Conservation (phyloP, 306 rosid genomes). For the Fagus crenata region DNA sequence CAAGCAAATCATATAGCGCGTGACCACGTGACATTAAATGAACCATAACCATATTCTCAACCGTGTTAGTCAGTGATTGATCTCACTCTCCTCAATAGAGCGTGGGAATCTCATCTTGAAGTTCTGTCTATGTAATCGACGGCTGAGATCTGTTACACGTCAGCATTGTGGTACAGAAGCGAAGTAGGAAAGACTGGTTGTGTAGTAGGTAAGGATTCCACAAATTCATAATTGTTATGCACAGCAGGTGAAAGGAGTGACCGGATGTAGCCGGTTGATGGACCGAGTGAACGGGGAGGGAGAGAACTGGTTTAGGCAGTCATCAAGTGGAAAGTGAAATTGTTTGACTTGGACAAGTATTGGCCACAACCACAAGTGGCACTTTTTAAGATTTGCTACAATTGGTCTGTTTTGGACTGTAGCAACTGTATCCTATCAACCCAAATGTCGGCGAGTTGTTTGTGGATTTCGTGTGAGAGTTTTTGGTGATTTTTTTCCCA, state of each 20-base stretch:
- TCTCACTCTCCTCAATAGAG: not conserved
- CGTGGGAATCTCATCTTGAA: not conserved
- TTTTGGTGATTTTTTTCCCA: no score
- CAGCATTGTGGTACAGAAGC: not conserved
- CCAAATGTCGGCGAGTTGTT: slow-evolving; percentile 50
- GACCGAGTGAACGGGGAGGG: not conserved
- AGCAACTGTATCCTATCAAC: slow-evolving; percentile 26
- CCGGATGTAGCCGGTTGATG: slow-evolving; percentile 33
- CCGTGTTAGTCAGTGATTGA: not conserved
- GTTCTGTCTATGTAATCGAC: not conserved
- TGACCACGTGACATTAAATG: not conserved
- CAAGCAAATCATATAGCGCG: not conserved
- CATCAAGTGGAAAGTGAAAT: slow-evolving; percentile 27
- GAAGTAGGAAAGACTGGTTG: slow-evolving; percentile 10
- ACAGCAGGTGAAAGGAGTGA: slow-evolving; percentile 9
- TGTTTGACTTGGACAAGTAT: slow-evolving; percentile 43
- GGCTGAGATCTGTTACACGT: slow-evolving; percentile 22
- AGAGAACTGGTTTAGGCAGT: slow-evolving; percentile 18
- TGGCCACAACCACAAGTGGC: slow-evolving; percentile 54
- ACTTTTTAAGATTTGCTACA: slow-evolving; percentile 45
- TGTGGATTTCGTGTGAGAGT: not conserved
- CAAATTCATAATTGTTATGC: slow-evolving; percentile 1
- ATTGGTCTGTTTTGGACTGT: slow-evolving; percentile 30
- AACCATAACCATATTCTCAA: no score
- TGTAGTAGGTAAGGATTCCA: slow-evolving; percentile 28